Evolutionary conservation across 805 yeast genomes (phyloP).

Genomic region (Myxozyma kluyveri): DNA sequence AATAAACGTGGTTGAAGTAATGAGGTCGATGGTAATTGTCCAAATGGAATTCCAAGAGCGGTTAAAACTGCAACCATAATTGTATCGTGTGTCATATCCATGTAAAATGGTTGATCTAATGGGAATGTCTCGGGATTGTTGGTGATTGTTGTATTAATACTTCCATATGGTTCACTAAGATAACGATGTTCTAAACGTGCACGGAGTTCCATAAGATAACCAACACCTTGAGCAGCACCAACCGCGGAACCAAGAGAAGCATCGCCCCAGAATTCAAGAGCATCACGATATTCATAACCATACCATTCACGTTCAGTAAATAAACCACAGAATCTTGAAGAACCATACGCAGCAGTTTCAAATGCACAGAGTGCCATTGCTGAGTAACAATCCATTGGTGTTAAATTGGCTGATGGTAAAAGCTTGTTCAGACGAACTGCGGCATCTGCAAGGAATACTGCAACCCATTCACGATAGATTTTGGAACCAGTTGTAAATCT

Average conservation of each 20-base stretch:
- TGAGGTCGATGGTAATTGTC: conserved; percentile 46
- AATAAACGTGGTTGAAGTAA: conserved; percentile 44
- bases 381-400: conserved; percentile 50
- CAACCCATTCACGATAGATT: conserved; percentile 39
- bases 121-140: conserved; percentile 39
- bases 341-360: conserved; percentile 68
- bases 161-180: conserved; percentile 50
- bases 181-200: conserved; percentile 50
- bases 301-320: conserved; percentile 69
- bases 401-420: conserved; percentile 50
- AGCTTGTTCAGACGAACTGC: conserved; percentile 54
- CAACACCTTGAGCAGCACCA: conserved; percentile 59
- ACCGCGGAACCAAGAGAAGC: conserved; percentile 62
- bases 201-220: conserved; percentile 46
- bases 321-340: conserved; percentile 62
- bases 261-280: conserved; percentile 57
- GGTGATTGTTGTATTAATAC: conserved; percentile 46
- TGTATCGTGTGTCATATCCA: conserved; percentile 74
- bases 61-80: conserved; percentile 60
- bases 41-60: conserved; percentile 55
- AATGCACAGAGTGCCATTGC: conserved; percentile 68
- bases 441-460: conserved; percentile 50
- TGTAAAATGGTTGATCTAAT: conserved; percentile 52
- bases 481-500: conserved; percentile 33
- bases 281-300: conserved; percentile 58